Conservation (phyloP, 1,139 yeast species). For the Suhomyces bribrorum region DNA sequence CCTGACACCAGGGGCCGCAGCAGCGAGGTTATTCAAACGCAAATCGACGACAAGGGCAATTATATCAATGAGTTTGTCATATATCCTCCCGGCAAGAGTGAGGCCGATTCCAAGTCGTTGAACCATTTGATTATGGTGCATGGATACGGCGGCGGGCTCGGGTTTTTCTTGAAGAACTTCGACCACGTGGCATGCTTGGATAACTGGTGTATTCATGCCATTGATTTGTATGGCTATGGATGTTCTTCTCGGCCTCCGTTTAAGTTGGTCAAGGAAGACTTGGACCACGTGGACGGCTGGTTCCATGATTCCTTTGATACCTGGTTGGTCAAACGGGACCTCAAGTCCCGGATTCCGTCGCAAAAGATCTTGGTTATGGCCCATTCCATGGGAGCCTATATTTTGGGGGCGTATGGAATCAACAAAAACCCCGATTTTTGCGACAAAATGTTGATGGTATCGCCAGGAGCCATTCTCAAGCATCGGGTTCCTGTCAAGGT, state of each 20-base stretch:
- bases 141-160: slow-evolving; percentile 80
- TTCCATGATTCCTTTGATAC: slow-evolving; percentile 51
- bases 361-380: slow-evolving; percentile 48
- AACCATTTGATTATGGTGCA: slow-evolving; percentile 69
- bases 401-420: slow-evolving; percentile 51
- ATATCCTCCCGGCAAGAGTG: slow-evolving; percentile 43
- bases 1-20: slow-evolving; percentile 33
- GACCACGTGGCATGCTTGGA: slow-evolving; percentile 38
- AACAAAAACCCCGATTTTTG: slow-evolving; percentile 44
- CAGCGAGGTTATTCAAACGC: slow-evolving; percentile 35
- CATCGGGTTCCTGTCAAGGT: slow-evolving; percentile 45
- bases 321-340: slow-evolving; percentile 44
- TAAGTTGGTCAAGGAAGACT: slow-evolving; percentile 28
- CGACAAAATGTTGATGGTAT: slow-evolving; percentile 49
- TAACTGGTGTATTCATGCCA: slow-evolving; percentile 68
- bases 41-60: slow-evolving; percentile 44
- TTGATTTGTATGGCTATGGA: slow-evolving; percentile 77
- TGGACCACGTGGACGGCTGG: slow-evolving; percentile 48
- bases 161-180: slow-evolving; percentile 66
- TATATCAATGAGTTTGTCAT: slow-evolving; percentile 67
- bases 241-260: slow-evolving; percentile 67
- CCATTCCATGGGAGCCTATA: slow-evolving; percentile 66
- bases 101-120: slow-evolving; percentile 27
- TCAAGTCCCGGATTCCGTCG: slow-evolving; percentile 25
- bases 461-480: slow-evolving; percentile 65